These are phyloP conservation scores for Xanthoparmelia taractica DNA, from an alignment of 495 filamentous ascomycete genomes.

Conservation along the genomic window DNA sequence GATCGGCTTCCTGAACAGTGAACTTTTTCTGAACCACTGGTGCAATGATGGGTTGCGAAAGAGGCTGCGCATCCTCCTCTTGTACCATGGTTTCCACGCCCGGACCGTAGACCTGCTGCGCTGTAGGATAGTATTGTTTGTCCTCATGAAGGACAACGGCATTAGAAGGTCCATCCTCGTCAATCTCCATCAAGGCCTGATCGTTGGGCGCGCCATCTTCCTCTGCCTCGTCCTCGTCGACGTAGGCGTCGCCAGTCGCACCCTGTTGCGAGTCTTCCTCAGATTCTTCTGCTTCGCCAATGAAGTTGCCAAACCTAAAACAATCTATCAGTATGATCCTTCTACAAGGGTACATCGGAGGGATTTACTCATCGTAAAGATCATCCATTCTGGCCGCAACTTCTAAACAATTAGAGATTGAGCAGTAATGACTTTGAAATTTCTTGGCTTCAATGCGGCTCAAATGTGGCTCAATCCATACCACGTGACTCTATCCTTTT, in stretches of 20 bases:
- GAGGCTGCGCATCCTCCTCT: constrained; percentile 91
- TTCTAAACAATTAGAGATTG: background rate
- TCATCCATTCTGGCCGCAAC: constrained; percentile 57
- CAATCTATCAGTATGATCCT: constrained; percentile 15
- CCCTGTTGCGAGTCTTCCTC: constrained; percentile 76
- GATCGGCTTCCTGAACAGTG: constrained; percentile 79
- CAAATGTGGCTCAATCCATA: background rate
- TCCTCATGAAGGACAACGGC: constrained; percentile 96
- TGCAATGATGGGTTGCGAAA: constrained; percentile 87
- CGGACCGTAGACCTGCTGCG: constrained; percentile 85
- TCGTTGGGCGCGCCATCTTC: constrained; percentile 46
- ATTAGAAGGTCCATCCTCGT: constrained; percentile 92
- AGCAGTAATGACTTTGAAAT: background rate
- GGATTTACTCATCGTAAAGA: constrained; percentile 69
- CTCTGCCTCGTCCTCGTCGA: constrained; percentile 65
- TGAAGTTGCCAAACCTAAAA: constrained; percentile 88
- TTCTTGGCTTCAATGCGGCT: constrained; percentile 6
- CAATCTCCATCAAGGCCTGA: constrained; percentile 90
- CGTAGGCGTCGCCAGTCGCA: constrained; percentile 66
- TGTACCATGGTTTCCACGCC: constrained; percentile 94
- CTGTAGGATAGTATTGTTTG: constrained; percentile 98
- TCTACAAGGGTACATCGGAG: background rate
- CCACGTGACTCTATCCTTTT: background rate
- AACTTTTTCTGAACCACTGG: constrained; percentile 94
- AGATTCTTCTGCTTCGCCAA: constrained; percentile 83